A percentile compares a stretch with the other conserved stretches of the same genome.
These are phyloP conservation scores for Cystofilobasidium macerans DNA, from an alignment of 768 basidiomycete species.

Conservation along the genomic window DNA sequence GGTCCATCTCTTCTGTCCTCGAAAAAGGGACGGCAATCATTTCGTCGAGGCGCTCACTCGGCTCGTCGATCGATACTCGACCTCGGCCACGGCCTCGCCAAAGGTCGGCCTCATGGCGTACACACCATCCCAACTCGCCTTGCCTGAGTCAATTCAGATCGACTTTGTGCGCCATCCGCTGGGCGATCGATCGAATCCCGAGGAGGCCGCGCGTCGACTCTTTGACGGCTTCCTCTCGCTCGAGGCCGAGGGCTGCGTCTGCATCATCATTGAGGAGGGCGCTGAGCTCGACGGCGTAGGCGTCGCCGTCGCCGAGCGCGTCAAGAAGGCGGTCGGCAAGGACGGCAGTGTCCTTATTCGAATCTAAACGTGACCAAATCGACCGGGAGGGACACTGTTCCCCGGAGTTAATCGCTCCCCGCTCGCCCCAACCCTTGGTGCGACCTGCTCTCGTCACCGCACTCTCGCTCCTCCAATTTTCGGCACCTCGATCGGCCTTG, in stretches of 20 bases:
- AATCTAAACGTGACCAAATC: too few species aligned
- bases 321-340: constrained; percentile 69
- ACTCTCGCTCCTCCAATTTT: too few species aligned
- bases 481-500: too few species aligned
- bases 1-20: constrained; percentile 53
- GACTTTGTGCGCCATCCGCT: constrained; percentile 30
- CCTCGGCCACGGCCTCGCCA: not conserved
- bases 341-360: constrained; percentile 4
- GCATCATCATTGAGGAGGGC: constrained; percentile 75
- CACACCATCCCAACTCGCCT: constrained; percentile 29
- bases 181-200: constrained; percentile 39
- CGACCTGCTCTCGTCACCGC: too few species aligned
- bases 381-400: too few species aligned
- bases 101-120: constrained; percentile 52
- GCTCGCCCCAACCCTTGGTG: too few species aligned
- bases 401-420: too few species aligned
- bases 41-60: not conserved
- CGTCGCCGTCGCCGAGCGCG: constrained; percentile 86
- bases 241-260: constrained; percentile 57
- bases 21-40: not conserved
- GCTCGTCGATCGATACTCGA: not conserved
- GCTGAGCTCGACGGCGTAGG: constrained; percentile 77
- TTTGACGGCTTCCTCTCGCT: constrained; percentile 78
- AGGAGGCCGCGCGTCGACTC: constrained; percentile 62
- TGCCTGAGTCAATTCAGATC: not conserved